Percentiles rank a stretch among this genome's conserved stretches.
These are phyloP conservation scores for Podaxis sp. DNA, from an alignment of 768 basidiomycete species.

Conservation along the genomic window DNA sequence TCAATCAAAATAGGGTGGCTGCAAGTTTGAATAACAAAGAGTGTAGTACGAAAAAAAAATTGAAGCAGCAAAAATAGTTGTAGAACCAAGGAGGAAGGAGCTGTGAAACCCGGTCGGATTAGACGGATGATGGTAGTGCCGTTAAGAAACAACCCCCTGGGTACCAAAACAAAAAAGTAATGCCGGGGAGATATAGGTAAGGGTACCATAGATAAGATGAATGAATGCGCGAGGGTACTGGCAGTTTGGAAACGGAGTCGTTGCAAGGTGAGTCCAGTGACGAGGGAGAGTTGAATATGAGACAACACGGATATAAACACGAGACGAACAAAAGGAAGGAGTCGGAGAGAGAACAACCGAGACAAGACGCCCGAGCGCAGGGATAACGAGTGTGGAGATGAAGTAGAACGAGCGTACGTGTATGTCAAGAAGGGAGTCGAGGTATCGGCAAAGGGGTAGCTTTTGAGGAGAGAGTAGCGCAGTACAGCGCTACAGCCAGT, in stretches of 20 bases:
- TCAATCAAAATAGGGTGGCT: conserved; percentile 4
- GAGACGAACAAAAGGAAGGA: conserved; percentile 18
- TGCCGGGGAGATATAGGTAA: conserved; percentile 24
- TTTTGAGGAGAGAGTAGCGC: conserved; percentile 16
- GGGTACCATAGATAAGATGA: conserved; percentile 19
- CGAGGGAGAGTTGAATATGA: conserved; percentile 6
- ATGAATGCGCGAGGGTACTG: conserved; percentile 10
- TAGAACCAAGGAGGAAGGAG: conserved; percentile 25
- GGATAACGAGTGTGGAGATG: conserved; percentile 16
- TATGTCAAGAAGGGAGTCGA: background rate
- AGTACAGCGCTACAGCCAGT: conserved; percentile 21
- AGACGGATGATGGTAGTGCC: conserved; percentile 37
- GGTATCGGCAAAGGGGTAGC: background rate
- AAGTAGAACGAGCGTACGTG: conserved; percentile 17
- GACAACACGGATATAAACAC: conserved; percentile 19
- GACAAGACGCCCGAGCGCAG: conserved; percentile 14
- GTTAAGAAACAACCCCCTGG: conserved; percentile 42
- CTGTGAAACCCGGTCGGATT: conserved; percentile 25
- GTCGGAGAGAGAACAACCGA: conserved; percentile 11
- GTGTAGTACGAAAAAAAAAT: conserved; percentile 3
- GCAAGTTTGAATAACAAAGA: background rate
- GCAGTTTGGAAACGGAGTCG: background rate
- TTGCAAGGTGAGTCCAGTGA: conserved; percentile 5
- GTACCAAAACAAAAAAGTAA: conserved; percentile 31
- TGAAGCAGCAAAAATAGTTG: conserved; percentile 14